Conservation (phyloP, 2,329 filamentous ascomycete species). For the Neofusicoccum parvum region DNA sequence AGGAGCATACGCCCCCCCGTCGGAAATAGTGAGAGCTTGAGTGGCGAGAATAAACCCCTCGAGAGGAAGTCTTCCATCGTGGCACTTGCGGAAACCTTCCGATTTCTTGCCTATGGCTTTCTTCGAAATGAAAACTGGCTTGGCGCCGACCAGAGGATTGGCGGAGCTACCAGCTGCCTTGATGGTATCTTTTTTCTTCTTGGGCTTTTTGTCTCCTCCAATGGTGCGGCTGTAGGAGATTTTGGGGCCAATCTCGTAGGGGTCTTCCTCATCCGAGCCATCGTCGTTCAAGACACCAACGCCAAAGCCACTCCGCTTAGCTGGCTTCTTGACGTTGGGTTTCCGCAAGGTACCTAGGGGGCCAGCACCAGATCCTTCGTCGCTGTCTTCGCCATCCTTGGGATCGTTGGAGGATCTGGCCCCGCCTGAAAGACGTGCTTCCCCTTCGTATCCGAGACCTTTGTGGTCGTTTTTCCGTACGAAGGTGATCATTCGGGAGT, state of each 20-base stretch:
- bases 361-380: neutral
- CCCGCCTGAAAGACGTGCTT: constrained; percentile 51
- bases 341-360: constrained; percentile 35
- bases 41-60: constrained; percentile 75
- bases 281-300: constrained; percentile 90
- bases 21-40: constrained; percentile 44
- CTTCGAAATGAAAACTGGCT: constrained; percentile 76
- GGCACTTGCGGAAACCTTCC: constrained; percentile 67
- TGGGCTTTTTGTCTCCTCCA: constrained; percentile 79
- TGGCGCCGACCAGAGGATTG: constrained; percentile 66
- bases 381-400: constrained; percentile 33
- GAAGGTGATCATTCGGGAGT: constrained; percentile 70
- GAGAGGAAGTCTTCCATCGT: constrained; percentile 79
- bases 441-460: constrained; percentile 69
- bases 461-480: constrained; percentile 67
- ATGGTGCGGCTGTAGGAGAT: constrained; percentile 85
- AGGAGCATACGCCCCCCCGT: constrained; percentile 58
- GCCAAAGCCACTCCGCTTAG: constrained; percentile 75
- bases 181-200: constrained; percentile 48
- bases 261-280: constrained; percentile 92
- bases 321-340: constrained; percentile 43
- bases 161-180: constrained; percentile 49
- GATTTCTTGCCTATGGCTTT: constrained; percentile 50
- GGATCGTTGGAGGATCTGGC: constrained; percentile 34
- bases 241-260: constrained; percentile 86